Percentiles rank a stretch among this genome's conserved stretches.
Conservation (phyloP, 805 yeast genomes). For the Wickerhamomyces rabaulensis region DNA sequence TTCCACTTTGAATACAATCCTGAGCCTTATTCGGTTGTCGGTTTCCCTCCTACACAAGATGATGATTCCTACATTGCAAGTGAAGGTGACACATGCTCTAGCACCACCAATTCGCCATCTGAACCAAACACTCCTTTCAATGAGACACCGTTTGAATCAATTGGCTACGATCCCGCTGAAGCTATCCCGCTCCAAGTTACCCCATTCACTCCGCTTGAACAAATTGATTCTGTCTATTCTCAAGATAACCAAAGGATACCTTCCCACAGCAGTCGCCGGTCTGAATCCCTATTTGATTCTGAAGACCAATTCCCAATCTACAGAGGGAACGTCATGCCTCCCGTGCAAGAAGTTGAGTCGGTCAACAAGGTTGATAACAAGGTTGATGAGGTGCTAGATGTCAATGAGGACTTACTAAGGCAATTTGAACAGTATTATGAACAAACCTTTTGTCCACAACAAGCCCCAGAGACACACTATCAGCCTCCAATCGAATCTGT, state of each 20-base stretch:
- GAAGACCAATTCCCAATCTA: neutral
- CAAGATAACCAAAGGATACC: neutral
- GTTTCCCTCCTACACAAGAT: neutral
- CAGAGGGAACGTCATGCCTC: neutral
- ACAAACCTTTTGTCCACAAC: neutral
- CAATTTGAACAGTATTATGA: neutral
- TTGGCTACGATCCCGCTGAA: neutral
- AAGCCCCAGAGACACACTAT: neutral
- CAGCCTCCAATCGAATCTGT: neutral
- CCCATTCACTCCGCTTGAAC: neutral
- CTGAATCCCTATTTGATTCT: neutral
- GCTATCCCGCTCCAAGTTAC: neutral
- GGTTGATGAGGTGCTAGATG: neutral
- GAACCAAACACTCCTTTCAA: neutral
- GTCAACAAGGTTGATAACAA: neutral
- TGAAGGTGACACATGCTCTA: neutral
- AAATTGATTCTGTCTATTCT: neutral
- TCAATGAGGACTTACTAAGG: neutral
- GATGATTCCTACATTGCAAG: neutral
- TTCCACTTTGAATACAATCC: neutral
- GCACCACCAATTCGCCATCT: neutral
- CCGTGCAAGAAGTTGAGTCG: neutral
- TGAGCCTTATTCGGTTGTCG: neutral
- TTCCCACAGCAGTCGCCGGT: neutral
- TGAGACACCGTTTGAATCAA: neutral